Evolutionary conservation across 1,284 basidiomycete species (phyloP).

Genomic region (Waitea zeae): DNA sequence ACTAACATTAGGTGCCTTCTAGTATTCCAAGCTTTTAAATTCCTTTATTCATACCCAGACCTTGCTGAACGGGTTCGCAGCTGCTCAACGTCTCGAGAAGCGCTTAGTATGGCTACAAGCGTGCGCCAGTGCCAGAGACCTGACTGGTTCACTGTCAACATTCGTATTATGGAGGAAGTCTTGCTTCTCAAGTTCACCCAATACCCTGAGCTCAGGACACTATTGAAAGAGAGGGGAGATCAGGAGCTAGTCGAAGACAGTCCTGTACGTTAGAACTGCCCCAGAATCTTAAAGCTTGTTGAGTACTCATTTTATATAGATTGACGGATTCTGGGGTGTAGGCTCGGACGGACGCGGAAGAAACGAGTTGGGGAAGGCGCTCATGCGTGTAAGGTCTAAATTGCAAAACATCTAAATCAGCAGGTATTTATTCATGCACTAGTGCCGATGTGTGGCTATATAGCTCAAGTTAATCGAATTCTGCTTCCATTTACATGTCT

Average conservation of each 20-base stretch:
- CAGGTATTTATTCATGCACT: no score
- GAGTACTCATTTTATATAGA: no score
- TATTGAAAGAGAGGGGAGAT: conserved; percentile 11
- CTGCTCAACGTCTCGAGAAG: conserved; percentile 8
- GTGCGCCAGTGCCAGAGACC: conserved; percentile 6
- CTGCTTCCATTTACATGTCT: no score
- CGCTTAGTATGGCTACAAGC: conserved; percentile 8
- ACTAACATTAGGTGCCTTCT: no score
- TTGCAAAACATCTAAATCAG: no score
- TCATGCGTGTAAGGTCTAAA: no score
- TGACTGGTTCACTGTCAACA: conserved; percentile 12
- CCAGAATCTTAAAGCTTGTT: no score
- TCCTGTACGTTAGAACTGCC: no score
- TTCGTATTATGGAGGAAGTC: conserved; percentile 11
- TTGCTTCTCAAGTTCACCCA: conserved; percentile 14
- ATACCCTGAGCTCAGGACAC: conserved; percentile 9
- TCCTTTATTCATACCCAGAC: conserved; percentile 6
- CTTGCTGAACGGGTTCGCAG: conserved; percentile 10
- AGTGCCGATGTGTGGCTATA: no score
- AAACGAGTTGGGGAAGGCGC: conserved; percentile 56
- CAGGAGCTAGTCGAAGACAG: conserved; percentile 13
- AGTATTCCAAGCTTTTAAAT: conserved; percentile 11
- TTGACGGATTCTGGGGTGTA: conserved; percentile 54
- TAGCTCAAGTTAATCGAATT: no score
- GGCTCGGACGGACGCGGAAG: conserved; percentile 40